These are phyloP conservation scores for Misopates orontium DNA, from an alignment of 257 asterid genomes.

Conservation along the genomic window DNA sequence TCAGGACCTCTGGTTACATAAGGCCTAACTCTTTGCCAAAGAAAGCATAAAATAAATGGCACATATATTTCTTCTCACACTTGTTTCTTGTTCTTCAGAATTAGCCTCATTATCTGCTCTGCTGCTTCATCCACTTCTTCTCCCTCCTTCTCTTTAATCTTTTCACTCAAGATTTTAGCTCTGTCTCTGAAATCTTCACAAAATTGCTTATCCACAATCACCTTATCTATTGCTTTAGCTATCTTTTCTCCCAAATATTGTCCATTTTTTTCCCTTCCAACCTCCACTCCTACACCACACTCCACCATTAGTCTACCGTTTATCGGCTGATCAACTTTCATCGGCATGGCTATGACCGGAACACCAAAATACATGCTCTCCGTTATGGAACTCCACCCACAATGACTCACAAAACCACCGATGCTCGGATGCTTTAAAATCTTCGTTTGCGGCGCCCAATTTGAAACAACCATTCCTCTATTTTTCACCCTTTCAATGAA, in stretches of 20 bases:
- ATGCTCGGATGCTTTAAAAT: constrained; percentile 38
- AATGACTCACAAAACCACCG: no score
- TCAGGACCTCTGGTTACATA: no score
- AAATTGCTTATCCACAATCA: constrained; percentile 23
- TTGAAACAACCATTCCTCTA: constrained; percentile 19
- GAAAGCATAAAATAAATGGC: no score
- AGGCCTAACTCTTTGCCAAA: no score
- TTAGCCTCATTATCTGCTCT: constrained; percentile 21
- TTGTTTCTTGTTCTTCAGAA: constrained; percentile 9
- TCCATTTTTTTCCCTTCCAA: constrained; percentile 24
- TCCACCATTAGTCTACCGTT: constrained; percentile 35
- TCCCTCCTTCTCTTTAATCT: constrained; percentile 23
- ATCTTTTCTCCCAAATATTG: constrained; percentile 17
- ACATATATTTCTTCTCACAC: no score
- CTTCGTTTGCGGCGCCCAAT: constrained; percentile 35
- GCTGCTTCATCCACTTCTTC: constrained; percentile 24
- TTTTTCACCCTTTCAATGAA: constrained; percentile 31
- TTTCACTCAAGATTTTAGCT: constrained; percentile 22
- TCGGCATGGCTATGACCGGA: constrained; percentile 32
- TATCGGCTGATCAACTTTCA: constrained; percentile 38
- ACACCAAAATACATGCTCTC: constrained; percentile 36
- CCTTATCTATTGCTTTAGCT: constrained; percentile 26
- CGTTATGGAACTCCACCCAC: constrained; percentile 36
- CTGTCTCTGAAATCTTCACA: constrained; percentile 25
- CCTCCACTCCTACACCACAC: constrained; percentile 34